These are phyloP conservation scores for Piloderma croceum DNA, from an alignment of 768 basidiomycete genomes.

Conservation along the genomic window DNA sequence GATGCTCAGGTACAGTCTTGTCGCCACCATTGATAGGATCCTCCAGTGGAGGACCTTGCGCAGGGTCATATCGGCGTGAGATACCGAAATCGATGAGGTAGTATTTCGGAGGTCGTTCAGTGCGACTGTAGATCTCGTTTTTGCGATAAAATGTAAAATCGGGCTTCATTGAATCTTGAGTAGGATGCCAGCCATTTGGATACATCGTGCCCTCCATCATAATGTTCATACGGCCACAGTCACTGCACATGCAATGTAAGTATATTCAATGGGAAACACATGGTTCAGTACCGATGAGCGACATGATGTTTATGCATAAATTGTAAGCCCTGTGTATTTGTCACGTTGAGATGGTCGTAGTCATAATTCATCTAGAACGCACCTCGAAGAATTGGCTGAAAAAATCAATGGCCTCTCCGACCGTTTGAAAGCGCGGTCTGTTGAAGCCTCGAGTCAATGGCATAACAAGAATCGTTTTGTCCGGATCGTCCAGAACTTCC, in stretches of 20 bases:
- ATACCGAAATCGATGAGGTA: slow-evolving; percentile 8
- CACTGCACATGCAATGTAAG: slow-evolving; percentile 1
- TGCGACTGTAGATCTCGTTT: slow-evolving; percentile 7
- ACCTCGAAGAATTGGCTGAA: slow-evolving; percentile 28
- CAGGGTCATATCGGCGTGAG: slow-evolving; percentile 3
- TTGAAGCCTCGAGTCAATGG: slow-evolving; percentile 18
- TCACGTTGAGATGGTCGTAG: not conserved
- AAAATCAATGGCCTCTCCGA: slow-evolving; percentile 28
- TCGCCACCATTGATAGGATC: slow-evolving; percentile 1
- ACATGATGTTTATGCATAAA: slow-evolving; percentile 28
- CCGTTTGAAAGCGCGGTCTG: slow-evolving; percentile 19
- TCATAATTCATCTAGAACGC: not conserved
- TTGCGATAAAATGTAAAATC: slow-evolving; percentile 1
- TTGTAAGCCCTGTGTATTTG: slow-evolving; percentile 21
- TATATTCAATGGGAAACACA: not conserved
- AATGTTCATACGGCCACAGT: slow-evolving; percentile 4
- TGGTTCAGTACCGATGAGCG: slow-evolving; percentile 19
- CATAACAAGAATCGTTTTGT: slow-evolving; percentile 22
- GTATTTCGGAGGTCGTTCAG: slow-evolving; percentile 9
- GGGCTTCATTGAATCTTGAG: not conserved
- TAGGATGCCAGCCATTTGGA: slow-evolving; percentile 8
- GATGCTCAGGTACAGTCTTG: slow-evolving; percentile 14
- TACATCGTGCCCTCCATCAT: slow-evolving; percentile 10
- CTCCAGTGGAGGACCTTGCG: not conserved
- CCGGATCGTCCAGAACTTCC: slow-evolving; percentile 11